Evolutionary conservation across 805 yeast genomes (phyloP), one percentile per base, ranked within the genome.

Genomic region (Pichia heedii): DNA sequence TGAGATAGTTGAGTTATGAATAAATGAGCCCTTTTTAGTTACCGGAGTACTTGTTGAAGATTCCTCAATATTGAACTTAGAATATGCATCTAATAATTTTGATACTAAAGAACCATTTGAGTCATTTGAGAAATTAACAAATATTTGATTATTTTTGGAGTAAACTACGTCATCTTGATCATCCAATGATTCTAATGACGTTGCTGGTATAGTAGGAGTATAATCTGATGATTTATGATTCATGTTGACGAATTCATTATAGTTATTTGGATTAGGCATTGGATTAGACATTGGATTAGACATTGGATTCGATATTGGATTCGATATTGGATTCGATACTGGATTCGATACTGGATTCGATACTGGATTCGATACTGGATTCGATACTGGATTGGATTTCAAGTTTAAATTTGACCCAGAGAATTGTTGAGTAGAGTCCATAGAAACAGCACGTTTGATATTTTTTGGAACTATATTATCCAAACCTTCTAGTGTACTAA

Each of bases 91-190:
- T 3, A 43, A 22, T 22, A 43, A 27, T 34, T 37, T 27, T 1
- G 42, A 36, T 10, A 43, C 42, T 4, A 43, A 18, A 13, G 46
- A 43, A 4, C 18, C 20, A 6, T 13, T 12, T n/a, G 46, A 43
- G 5, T 33, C 39, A 37, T 38, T 22, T 18, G 42, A 21, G 18
- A 43, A 34, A 19, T 43, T 43, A 3, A 35, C 3, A 21, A 26
- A 33, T 4, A 37, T 11, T 26, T 42, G 41, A n/a, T 37, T 37
- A 15, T 33, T 15, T 11, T 37, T 29, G 3, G 27, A 12, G 13
- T 24, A 37, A 27, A 40, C 43, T 12, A n/a, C 18, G 6, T 34
- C 9, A 27, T 27, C 26, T 26, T 20, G 16, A 22, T 11, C 27
- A n/a, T n/a, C 34, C 5, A 16, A n/a, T 32, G 34, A 16, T 16